Conservation (phyloP, 164 flowering plant species). For the Aristolochia fimbriata region DNA sequence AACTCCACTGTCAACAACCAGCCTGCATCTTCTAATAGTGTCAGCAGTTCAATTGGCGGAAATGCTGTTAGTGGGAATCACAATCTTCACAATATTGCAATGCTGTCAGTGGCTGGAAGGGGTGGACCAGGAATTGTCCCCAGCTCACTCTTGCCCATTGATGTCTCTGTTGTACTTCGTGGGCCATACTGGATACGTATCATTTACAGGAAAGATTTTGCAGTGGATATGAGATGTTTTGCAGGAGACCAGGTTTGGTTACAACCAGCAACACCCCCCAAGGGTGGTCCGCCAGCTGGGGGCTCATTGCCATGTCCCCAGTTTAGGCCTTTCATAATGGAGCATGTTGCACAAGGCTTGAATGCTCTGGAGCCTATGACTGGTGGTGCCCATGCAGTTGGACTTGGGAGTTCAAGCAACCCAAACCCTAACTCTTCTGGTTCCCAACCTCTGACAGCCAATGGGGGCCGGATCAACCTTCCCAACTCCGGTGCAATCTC, state of each 20-base stretch:
- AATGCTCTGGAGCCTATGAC: slow-evolving; percentile 72
- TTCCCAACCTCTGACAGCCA: slow-evolving; percentile 37
- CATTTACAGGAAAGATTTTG: slow-evolving; percentile 83
- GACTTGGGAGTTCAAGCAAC: slow-evolving; percentile 35
- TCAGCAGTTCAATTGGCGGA: slow-evolving; percentile 23
- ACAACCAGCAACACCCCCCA: slow-evolving; percentile 99
- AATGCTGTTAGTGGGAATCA: slow-evolving; percentile 43
- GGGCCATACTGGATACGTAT: slow-evolving; percentile 98
- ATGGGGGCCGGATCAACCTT: slow-evolving; percentile 48
- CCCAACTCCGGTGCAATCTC: slow-evolving; percentile 40
- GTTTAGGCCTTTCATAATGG: slow-evolving; percentile 98
- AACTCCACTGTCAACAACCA: slow-evolving; percentile 31
- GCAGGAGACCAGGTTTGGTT: slow-evolving; percentile 99
- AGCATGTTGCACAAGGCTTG: slow-evolving; percentile 97
- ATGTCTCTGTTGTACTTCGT: slow-evolving; percentile 92
- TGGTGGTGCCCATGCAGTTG: slow-evolving; percentile 54
- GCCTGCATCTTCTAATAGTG: slow-evolving; percentile 28
- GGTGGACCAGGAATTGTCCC: slow-evolving; percentile 98
- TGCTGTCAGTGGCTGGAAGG: slow-evolving; percentile 75
- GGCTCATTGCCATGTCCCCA: slow-evolving; percentile 99
- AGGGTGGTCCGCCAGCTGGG: slow-evolving; percentile 75
- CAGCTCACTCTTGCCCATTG: slow-evolving; percentile 91
- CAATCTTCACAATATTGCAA: slow-evolving; percentile 49
- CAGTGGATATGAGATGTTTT: slow-evolving; percentile 98
- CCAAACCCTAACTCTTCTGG: slow-evolving; percentile 33